Percentiles rank a stretch among this genome's conserved stretches.
Conservation (phyloP, 805 yeast genomes). For the Schizosaccharomyces lindneri region DNA sequence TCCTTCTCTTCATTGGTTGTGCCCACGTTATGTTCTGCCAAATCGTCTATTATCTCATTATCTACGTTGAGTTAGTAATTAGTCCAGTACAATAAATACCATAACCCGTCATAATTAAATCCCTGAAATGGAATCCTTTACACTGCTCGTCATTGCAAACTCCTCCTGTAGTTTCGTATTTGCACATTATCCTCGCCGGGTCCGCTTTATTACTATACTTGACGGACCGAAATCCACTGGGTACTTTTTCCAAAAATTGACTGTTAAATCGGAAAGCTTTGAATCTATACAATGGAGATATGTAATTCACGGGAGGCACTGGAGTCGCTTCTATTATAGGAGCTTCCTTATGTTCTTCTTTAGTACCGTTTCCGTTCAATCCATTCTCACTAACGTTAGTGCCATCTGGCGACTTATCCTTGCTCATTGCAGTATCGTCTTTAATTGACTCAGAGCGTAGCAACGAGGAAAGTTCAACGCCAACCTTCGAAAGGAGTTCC, state of each 20-base stretch:
- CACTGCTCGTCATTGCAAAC: slow-evolving; percentile 1
- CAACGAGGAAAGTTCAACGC: background rate
- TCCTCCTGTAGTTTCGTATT: slow-evolving; percentile 2
- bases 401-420: background rate
- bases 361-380: too few relatives aligned
- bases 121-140: background rate
- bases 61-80: background rate
- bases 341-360: too few relatives aligned
- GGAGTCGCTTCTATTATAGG: too few relatives aligned
- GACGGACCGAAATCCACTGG: background rate
- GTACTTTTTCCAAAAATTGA: background rate
- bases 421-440: background rate
- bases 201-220: slow-evolving; percentile 1
- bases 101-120: background rate
- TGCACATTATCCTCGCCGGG: background rate
- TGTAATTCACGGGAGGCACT: background rate
- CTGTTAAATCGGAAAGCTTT: background rate
- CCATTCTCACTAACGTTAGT: too few relatives aligned
- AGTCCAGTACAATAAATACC: background rate
- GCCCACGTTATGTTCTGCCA: background rate
- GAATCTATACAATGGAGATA: background rate
- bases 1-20: background rate
- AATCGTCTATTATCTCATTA: background rate
- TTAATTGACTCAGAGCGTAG: background rate
- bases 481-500: background rate